phyloP scores from a whole-genome alignment of 352 stramenopile species.

The Phytophthora fragariae region DNA sequence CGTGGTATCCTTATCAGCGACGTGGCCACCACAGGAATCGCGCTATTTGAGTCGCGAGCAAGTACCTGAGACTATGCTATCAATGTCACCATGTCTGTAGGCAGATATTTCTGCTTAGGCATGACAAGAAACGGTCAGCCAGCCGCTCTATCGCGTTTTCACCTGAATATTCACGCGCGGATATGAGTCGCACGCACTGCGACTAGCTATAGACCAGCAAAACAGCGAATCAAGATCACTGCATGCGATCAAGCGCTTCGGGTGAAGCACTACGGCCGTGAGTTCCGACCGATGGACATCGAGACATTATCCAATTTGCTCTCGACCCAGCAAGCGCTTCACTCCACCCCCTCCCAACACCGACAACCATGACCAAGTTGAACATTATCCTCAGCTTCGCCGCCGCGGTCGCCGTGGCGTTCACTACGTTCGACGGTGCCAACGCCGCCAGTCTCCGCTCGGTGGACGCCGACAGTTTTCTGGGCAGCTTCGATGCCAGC shows the following conservation, averaged over 20 bases:
- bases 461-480: constrained; percentile 9
- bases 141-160: constrained; percentile 12
- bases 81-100: not conserved
- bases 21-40: not conserved
- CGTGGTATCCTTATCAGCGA: not conserved
- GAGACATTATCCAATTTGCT: constrained; percentile 20
- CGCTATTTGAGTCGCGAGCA: not conserved
- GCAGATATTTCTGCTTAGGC: constrained; percentile 10
- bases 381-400: constrained; percentile 32
- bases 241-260: not conserved
- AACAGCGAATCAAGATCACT: not conserved
- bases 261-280: not conserved
- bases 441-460: constrained; percentile 26
- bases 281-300: not conserved
- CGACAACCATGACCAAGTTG: constrained; percentile 32
- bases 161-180: not conserved
- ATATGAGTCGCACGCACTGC: not conserved
- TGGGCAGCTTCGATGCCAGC: constrained; percentile 22
- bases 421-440: constrained; percentile 12
- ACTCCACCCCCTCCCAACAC: not conserved
- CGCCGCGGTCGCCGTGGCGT: constrained; percentile 13
- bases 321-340: constrained; percentile 9
- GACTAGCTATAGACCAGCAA: not conserved
- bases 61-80: not conserved
- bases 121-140: constrained; percentile 17